Base-by-base conservation (phyloP, 768 basidiomycete species). In the Collybia sordida region DNA sequence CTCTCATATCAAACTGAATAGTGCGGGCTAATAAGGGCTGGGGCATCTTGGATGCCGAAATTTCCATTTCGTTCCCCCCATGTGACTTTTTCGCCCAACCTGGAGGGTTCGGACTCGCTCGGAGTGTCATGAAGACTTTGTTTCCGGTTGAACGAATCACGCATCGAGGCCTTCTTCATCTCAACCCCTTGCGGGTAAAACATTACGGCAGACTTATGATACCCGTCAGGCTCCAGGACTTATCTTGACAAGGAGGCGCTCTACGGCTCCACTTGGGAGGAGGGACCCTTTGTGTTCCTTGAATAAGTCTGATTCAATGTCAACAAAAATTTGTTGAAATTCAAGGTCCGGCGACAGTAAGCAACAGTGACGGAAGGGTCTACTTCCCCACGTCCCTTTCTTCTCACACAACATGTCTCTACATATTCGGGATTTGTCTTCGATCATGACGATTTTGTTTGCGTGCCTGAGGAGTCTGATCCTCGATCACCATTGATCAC, bases 391-490 rank as follows among this genome's bases (percentile, higher is more conserved):
- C 24, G 19, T n/a, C n/a, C 36, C n/a, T 35, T 7, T 18, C 17
- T 15, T 43, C 51, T 49, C 44, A 51, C 49, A 41, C 17, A n/a
- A 41, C 17, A n/a, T 19, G 43, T 50, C 35, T 34, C 43, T 34
- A 43, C 42, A 43, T 21, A 46, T 53, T 57, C 57, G 47, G 54
- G 52, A 49, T 52, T 59, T 51, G 57, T 60, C 64, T 62, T 70
- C 68, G 68, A 70, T 70, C 68, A 64, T 68, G 65, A 65, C 60
- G 63, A 60, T 54, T 54, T 57, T 53, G 49, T 55, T 61, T 42
- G 45, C 40, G 67, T 69, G 56, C 66, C 67, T 67, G 64, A 65
- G 52, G 52, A 60, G 59, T 50, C 48, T 59, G 58, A 63, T 62
- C 63, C 60, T 66, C 67, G 67, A 69, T 67, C 68, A 59, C 50